Conservation (phyloP, 2,329 filamentous ascomycete species). For the Colletotrichum caudatum region DNA sequence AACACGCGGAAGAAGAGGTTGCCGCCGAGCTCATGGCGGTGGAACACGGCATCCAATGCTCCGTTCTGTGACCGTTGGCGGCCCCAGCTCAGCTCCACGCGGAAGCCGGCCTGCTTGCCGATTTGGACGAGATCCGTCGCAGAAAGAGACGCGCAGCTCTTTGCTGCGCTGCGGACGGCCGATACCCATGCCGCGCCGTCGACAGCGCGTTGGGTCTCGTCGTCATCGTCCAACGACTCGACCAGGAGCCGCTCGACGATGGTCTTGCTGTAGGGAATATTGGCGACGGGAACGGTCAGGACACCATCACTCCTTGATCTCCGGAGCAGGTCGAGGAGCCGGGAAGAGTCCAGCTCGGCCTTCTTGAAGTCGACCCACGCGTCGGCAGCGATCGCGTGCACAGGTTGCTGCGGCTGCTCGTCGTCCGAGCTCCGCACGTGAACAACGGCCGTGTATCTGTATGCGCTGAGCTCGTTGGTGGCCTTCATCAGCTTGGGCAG, state of each 20-base stretch:
- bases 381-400: slow-evolving; percentile 38
- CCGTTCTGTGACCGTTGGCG: slow-evolving; percentile 48
- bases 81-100: slow-evolving; percentile 60
- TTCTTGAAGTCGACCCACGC: slow-evolving; percentile 7
- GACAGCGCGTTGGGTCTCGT: not conserved
- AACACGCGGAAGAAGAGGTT: not conserved
- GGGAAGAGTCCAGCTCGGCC: not conserved
- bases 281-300: slow-evolving; percentile 40
- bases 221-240: not conserved
- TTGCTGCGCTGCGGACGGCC: not conserved
- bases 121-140: slow-evolving; percentile 43
- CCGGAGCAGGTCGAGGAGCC: slow-evolving; percentile 27
- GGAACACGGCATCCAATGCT: slow-evolving; percentile 48
- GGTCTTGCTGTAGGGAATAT: slow-evolving; percentile 49
- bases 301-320: not conserved
- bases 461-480: slow-evolving; percentile 48
- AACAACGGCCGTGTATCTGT: slow-evolving; percentile 47
- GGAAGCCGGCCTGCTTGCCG: slow-evolving; percentile 54
- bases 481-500: slow-evolving; percentile 48
- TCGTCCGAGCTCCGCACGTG: slow-evolving; percentile 29
- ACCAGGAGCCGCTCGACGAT: slow-evolving; percentile 44
- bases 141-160: slow-evolving; percentile 10
- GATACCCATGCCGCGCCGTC: slow-evolving; percentile 10
- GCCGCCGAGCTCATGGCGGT: slow-evolving; percentile 49
- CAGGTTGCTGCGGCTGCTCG: not conserved